Evolutionary conservation across 371 early-diverging fungal species (phyloP).

Genomic region (Zychaea mexicana): DNA sequence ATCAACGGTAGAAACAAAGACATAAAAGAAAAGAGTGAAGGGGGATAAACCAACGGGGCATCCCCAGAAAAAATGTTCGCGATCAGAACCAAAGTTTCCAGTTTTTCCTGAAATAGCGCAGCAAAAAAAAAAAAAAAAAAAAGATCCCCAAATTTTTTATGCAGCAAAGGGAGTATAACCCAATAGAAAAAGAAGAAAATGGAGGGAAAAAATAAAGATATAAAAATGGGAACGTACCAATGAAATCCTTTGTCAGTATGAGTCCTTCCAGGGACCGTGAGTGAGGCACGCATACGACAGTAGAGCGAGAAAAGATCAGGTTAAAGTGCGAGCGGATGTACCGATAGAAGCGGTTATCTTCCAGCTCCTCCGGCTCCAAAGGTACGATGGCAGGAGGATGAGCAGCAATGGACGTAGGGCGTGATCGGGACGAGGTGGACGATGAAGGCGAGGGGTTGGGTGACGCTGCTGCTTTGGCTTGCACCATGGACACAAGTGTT

Average conservation of each 20-base stretch:
- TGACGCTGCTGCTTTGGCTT: constrained; percentile 19
- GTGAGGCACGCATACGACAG: constrained; percentile 60
- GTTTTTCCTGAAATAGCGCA: constrained; percentile 6
- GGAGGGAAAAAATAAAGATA: background rate
- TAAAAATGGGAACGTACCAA: constrained; percentile 38
- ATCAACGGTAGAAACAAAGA: too few species aligned
- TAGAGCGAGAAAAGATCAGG: constrained; percentile 46
- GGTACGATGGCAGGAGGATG: constrained; percentile 2
- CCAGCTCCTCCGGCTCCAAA: constrained; percentile 45
- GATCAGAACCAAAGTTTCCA: background rate
- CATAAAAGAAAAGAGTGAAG: background rate
- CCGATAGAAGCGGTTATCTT: constrained; percentile 53
- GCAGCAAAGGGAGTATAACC: background rate
- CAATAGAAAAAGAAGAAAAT: constrained; percentile 2
- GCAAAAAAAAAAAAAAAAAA: background rate
- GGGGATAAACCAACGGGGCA: too few species aligned
- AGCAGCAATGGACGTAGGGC: constrained; percentile 14
- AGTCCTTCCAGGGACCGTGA: constrained; percentile 56
- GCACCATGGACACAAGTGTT: constrained; percentile 38
- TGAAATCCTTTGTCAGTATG: constrained; percentile 54
- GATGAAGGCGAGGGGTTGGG: constrained; percentile 26
- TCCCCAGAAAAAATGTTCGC: too few species aligned
- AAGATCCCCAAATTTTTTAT: constrained; percentile 1
- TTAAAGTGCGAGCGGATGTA: constrained; percentile 43
- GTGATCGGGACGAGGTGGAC: constrained; percentile 21